These are phyloP conservation scores for Microbotryum lychnidis-dioicae DNA, from an alignment of 1,284 basidiomycete genomes.

Conservation along the genomic window DNA sequence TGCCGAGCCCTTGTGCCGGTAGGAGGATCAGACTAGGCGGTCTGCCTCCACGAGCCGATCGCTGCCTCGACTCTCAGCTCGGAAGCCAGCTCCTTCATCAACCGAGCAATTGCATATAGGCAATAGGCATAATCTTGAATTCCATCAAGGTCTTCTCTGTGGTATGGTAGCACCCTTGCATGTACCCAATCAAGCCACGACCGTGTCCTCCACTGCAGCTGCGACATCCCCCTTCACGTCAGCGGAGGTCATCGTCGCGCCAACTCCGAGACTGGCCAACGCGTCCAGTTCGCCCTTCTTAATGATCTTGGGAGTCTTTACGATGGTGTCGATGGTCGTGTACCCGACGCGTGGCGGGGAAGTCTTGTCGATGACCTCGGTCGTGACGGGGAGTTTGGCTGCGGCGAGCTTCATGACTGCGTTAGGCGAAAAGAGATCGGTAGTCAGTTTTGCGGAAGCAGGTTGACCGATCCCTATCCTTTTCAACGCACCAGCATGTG, in stretches of 20 bases:
- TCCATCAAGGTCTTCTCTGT: too few species aligned
- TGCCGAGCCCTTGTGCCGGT: too few species aligned
- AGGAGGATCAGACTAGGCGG: too few species aligned
- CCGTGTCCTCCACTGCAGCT: too few species aligned
- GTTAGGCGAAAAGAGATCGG: not conserved
- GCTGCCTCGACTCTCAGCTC: too few species aligned
- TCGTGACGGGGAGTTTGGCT: conserved; percentile 79
- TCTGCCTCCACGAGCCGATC: too few species aligned
- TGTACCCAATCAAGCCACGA: too few species aligned
- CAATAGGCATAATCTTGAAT: too few species aligned
- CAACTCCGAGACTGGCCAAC: not conserved
- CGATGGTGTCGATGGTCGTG: conserved; percentile 32
- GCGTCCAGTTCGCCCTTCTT: conserved; percentile 13
- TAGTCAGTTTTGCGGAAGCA: not conserved
- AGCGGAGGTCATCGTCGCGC: not conserved
- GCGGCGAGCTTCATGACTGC: conserved; percentile 78
- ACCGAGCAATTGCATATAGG: too few species aligned
- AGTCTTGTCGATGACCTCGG: conserved; percentile 72
- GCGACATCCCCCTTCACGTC: not conserved
- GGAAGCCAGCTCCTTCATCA: too few species aligned
- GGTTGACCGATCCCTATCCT: not conserved
- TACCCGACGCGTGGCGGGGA: conserved; percentile 70
- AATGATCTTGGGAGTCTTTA: conserved; percentile 10
- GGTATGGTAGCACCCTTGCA: too few species aligned
- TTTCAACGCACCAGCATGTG: conserved; percentile 65